A percentile compares a stretch with the other conserved stretches of the same genome.
phyloP scores from a whole-genome alignment of 2,329 filamentous ascomycete genomes.

The Fusarium sp. region DNA sequence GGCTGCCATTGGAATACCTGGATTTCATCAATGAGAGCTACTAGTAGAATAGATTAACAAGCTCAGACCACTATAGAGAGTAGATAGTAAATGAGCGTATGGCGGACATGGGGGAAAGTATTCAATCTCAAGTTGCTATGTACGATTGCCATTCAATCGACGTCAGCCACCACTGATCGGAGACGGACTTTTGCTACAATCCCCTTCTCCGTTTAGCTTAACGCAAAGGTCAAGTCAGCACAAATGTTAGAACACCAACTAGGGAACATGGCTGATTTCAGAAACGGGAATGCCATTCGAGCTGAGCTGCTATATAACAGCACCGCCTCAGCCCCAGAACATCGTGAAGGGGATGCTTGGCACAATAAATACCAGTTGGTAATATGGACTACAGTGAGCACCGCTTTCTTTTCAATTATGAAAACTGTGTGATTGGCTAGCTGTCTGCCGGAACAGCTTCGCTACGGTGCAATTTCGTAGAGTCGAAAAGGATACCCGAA shows the following conservation, averaged over 20 bases:
- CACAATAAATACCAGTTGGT: not conserved
- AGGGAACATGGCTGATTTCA: not conserved
- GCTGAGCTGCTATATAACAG: slow-evolving; percentile 6
- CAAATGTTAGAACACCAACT: not conserved
- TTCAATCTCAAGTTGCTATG: not conserved
- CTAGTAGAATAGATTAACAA: too few relatives aligned
- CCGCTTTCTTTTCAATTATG: slow-evolving; percentile 13
- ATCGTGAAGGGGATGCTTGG: not conserved
- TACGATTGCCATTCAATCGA: too few relatives aligned
- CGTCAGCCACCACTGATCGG: not conserved
- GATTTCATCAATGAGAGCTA: too few relatives aligned
- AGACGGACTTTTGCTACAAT: slow-evolving; percentile 21
- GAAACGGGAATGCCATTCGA: slow-evolving; percentile 1
- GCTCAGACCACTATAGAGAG: too few relatives aligned
- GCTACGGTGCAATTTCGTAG: not conserved
- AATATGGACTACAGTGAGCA: slow-evolving; percentile 2
- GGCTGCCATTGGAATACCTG: too few relatives aligned
- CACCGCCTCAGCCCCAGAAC: slow-evolving; percentile 3
- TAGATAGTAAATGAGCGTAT: too few relatives aligned
- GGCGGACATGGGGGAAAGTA: not conserved
- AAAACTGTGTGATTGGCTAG: not conserved
- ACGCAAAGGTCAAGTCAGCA: not conserved
- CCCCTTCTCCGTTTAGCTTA: slow-evolving; percentile 7
- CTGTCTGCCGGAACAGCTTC: too few relatives aligned
- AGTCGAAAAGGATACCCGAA: not conserved